phyloP scores from a whole-genome alignment of 2,329 filamentous ascomycete species.

The Claviceps sorghi region DNA sequence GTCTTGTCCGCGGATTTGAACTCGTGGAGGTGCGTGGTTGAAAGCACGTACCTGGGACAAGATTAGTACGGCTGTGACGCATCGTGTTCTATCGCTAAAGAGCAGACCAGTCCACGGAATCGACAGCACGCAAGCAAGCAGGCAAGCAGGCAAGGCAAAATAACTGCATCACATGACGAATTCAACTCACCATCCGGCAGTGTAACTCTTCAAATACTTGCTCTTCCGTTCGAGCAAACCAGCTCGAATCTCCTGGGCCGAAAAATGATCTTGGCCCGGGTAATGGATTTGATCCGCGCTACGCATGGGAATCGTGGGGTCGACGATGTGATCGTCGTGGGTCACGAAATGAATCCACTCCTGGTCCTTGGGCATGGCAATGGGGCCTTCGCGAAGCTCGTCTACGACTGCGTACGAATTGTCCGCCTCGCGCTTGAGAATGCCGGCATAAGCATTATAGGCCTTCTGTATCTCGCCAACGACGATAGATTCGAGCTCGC shows the following conservation, averaged over 20 bases:
- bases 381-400: slow-evolving; percentile 66
- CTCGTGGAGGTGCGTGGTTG: slow-evolving; percentile 92
- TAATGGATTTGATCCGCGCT: slow-evolving; percentile 75
- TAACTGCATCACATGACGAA: background rate
- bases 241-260: slow-evolving; percentile 69
- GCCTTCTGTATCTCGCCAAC: slow-evolving; percentile 97
- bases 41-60: slow-evolving; percentile 71
- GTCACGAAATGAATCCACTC: slow-evolving; percentile 81
- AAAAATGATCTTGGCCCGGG: slow-evolving; percentile 74
- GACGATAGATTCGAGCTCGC: slow-evolving; percentile 90
- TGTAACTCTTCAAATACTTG: slow-evolving; percentile 97
- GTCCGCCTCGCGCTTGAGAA: slow-evolving; percentile 82
- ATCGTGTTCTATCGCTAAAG: slow-evolving; percentile 4
- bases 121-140: background rate
- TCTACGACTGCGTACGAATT: slow-evolving; percentile 65
- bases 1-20: slow-evolving; percentile 96
- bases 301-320: slow-evolving; percentile 66
- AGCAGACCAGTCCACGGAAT: background rate
- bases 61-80: background rate
- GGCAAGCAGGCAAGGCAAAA: background rate
- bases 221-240: slow-evolving; percentile 94
- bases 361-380: slow-evolving; percentile 84
- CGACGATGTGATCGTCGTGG: slow-evolving; percentile 71
- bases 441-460: slow-evolving; percentile 84
- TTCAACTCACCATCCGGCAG: slow-evolving; percentile 66